phyloP scores from a whole-genome alignment of 73 alveolate genomes.

The Uronychia binucleata region DNA sequence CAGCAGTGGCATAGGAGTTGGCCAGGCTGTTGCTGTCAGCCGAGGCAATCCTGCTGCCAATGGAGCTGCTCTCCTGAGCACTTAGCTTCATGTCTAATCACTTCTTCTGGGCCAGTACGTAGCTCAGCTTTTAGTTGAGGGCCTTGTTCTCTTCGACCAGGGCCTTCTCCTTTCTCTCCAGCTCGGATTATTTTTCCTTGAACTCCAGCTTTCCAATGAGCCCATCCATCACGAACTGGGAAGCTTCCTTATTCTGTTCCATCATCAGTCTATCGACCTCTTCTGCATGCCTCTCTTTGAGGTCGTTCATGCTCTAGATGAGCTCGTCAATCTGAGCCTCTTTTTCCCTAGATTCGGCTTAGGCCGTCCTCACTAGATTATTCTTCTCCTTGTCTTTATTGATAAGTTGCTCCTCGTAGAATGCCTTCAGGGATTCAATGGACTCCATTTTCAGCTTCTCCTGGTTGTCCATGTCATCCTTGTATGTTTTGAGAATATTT shows the following conservation, averaged over 20 bases:
- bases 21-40: not conserved
- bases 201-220: not conserved
- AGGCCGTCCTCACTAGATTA: not conserved
- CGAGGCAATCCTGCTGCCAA: not conserved
- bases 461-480: not conserved
- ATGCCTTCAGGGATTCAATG: not conserved
- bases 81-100: not conserved
- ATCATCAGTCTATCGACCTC: not conserved
- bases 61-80: not conserved
- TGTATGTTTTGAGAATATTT: not conserved
- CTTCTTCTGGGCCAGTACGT: not conserved
- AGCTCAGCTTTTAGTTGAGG: not conserved
- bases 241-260: not conserved
- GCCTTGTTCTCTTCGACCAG: conserved; percentile 8
- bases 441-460: not conserved
- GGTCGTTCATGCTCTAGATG: not conserved
- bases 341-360: not conserved
- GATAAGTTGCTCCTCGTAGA: not conserved
- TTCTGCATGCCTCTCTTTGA: not conserved
- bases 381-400: not conserved
- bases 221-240: not conserved
- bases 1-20: not conserved
- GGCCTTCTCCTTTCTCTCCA: not conserved
- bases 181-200: not conserved
- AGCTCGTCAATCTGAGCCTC: not conserved